These are phyloP conservation scores for Hypsizygus ulmarius DNA, from an alignment of 1,284 basidiomycete genomes.

Conservation along the genomic window DNA sequence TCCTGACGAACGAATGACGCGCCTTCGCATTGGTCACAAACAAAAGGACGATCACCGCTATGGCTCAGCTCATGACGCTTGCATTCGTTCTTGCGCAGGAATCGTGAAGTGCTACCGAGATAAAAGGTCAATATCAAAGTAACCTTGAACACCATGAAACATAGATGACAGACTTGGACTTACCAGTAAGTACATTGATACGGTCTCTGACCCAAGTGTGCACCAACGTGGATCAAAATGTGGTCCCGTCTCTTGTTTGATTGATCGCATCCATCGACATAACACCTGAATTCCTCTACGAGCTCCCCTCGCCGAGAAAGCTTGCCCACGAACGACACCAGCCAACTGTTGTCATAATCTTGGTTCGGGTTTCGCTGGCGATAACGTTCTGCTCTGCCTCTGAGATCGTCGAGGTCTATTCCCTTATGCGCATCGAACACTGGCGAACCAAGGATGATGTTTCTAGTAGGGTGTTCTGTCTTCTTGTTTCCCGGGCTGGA, in stretches of 20 bases:
- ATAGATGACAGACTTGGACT: constrained; percentile 19
- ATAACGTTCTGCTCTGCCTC: constrained; percentile 52
- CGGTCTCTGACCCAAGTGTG: constrained; percentile 64
- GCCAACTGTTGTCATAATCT: constrained; percentile 60
- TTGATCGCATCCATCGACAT: constrained; percentile 59
- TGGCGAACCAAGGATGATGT: constrained; percentile 40
- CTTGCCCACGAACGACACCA: constrained; percentile 63
- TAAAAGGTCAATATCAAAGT: constrained; percentile 4
- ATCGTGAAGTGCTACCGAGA: constrained; percentile 48
- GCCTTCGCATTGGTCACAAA: constrained; percentile 50
- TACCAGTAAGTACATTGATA: constrained; percentile 62
- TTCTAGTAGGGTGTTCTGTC: constrained; percentile 16
- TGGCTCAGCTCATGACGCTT: constrained; percentile 69
- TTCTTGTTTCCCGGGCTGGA: too few relatives aligned
- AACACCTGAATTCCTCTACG: constrained; percentile 61
- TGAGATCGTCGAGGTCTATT: constrained; percentile 49
- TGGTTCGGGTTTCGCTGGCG: constrained; percentile 47
- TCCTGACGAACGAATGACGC: constrained; percentile 61
- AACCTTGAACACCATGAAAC: background rate
- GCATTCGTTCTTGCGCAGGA: constrained; percentile 71
- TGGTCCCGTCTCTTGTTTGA: constrained; percentile 68
- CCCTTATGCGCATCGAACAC: constrained; percentile 59
- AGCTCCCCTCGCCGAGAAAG: constrained; percentile 54
- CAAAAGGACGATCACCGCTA: constrained; percentile 52
- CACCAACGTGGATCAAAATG: constrained; percentile 67